Percentiles rank a stretch among this genome's conserved stretches.
These are phyloP conservation scores for Clavaria fumosa DNA, from an alignment of 768 basidiomycete species.

Conservation along the genomic window DNA sequence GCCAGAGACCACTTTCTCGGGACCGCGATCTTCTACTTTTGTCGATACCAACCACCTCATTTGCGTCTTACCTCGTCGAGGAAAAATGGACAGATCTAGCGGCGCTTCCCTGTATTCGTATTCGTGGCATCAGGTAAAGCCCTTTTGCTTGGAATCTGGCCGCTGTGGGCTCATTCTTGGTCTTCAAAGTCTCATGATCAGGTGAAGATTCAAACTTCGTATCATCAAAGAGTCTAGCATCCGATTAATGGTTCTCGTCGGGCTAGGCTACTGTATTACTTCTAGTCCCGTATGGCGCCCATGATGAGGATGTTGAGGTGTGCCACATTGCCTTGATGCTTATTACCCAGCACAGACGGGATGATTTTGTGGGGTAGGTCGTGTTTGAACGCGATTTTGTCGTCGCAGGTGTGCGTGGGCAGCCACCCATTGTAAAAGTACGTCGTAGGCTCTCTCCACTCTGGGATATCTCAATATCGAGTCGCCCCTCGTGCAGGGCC, in stretches of 20 bases:
- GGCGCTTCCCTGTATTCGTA: conserved; percentile 32
- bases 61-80: too few relatives aligned
- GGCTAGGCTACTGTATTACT: conserved; percentile 60
- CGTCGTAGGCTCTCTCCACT: too few relatives aligned
- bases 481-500: conserved; percentile 32
- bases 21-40: too few relatives aligned
- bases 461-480: background rate
- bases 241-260: conserved; percentile 11
- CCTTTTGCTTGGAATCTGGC: too few relatives aligned
- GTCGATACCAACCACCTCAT: background rate
- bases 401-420: conserved; percentile 57
- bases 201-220: too few relatives aligned
- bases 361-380: conserved; percentile 29
- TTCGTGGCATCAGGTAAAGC: conserved; percentile 86
- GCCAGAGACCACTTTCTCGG: too few relatives aligned
- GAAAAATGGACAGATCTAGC: conserved; percentile 5
- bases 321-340: conserved; percentile 11
- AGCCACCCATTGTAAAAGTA: conserved; percentile 61
- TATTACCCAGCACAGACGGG: background rate
- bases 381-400: conserved; percentile 57
- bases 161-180: too few relatives aligned
- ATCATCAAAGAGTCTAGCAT: too few relatives aligned
- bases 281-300: conserved; percentile 54
- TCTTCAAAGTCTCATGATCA: conserved; percentile 69
- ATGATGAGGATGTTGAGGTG: conserved; percentile 58